Evolutionary conservation across 176 grass and related monocot species (phyloP).

Genomic region (Lolium rigidum): DNA sequence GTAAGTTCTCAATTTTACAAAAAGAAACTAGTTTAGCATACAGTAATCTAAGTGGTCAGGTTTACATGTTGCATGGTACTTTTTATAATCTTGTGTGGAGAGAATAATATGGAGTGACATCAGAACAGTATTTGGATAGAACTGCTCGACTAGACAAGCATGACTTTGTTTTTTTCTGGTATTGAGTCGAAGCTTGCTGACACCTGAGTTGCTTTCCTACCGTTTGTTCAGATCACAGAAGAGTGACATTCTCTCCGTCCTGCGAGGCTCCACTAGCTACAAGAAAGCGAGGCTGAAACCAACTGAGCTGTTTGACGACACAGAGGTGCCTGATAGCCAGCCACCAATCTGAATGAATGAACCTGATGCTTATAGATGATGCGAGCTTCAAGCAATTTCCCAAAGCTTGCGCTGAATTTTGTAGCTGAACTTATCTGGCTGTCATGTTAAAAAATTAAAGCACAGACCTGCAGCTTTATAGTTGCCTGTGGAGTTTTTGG

Average conservation of each 20-base stretch:
- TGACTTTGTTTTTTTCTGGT: background rate
- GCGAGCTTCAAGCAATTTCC: background rate
- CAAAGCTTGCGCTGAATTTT: background rate
- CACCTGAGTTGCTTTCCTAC: background rate
- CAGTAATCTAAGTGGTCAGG: too few species aligned
- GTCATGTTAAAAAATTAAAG: background rate
- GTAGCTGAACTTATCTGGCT: constrained; percentile 3
- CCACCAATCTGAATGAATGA: constrained; percentile 28
- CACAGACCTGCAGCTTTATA: background rate
- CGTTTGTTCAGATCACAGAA: constrained; percentile 67
- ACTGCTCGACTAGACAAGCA: constrained; percentile 1
- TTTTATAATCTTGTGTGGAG: constrained; percentile 1
- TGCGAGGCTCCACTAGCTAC: constrained; percentile 77
- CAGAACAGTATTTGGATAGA: constrained; percentile 7
- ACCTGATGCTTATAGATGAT: background rate
- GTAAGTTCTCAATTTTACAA: constrained; percentile 53
- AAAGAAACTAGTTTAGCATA: constrained; percentile 13
- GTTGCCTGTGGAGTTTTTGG: background rate
- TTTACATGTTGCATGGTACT: background rate
- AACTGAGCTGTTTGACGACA: constrained; percentile 56
- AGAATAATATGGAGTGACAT: background rate
- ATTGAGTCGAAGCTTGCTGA: constrained; percentile 23
- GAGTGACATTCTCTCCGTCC: constrained; percentile 57
- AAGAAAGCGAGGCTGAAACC: constrained; percentile 71
- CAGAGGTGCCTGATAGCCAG: constrained; percentile 63